Percentiles rank a stretch among this genome's conserved stretches.
These are phyloP conservation scores for Zelonia costaricensis DNA, from an alignment of 208 protist species.

Conservation along the genomic window DNA sequence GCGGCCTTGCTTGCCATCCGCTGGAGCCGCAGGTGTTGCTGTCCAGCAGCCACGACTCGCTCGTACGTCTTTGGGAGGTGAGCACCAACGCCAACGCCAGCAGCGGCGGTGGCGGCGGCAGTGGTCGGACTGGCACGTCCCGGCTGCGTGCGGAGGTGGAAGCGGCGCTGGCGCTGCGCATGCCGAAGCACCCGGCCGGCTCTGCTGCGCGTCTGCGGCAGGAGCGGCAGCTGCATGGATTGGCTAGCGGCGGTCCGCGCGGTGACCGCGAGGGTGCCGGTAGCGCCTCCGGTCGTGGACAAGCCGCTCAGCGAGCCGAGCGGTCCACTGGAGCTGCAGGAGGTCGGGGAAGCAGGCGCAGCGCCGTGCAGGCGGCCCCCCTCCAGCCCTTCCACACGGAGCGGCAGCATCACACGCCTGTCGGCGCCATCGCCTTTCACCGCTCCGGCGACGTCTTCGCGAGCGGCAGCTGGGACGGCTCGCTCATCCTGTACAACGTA, in stretches of 20 bases:
- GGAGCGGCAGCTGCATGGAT: constrained; percentile 5
- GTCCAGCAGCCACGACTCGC: constrained; percentile 60
- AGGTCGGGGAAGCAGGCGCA: not conserved
- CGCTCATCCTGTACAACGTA: constrained; percentile 52
- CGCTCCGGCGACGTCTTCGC: constrained; percentile 66
- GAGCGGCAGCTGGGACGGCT: constrained; percentile 75
- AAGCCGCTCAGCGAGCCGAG: too few relatives aligned
- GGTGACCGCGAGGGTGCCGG: too few relatives aligned
- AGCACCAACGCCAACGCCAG: too few relatives aligned
- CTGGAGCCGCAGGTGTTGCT: constrained; percentile 41
- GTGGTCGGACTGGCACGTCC: constrained; percentile 17
- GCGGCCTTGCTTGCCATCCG: constrained; percentile 58
- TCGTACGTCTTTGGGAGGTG: constrained; percentile 73
- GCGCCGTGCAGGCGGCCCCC: not conserved
- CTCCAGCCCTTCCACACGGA: constrained; percentile 42
- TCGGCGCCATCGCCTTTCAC: constrained; percentile 69
- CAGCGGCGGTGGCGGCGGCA: too few relatives aligned
- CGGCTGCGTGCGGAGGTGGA: constrained; percentile 7
- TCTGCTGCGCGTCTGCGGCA: constrained; percentile 15
- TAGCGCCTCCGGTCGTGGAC: too few relatives aligned
- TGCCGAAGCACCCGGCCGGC: constrained; percentile 26
- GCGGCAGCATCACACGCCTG: constrained; percentile 63
- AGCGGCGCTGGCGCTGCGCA: constrained; percentile 8
- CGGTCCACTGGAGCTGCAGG: not conserved
- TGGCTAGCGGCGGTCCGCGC: not conserved